These are phyloP conservation scores for Psidium friedrichsthalianum DNA, from an alignment of 345 rosid species.

Conservation along the genomic window DNA sequence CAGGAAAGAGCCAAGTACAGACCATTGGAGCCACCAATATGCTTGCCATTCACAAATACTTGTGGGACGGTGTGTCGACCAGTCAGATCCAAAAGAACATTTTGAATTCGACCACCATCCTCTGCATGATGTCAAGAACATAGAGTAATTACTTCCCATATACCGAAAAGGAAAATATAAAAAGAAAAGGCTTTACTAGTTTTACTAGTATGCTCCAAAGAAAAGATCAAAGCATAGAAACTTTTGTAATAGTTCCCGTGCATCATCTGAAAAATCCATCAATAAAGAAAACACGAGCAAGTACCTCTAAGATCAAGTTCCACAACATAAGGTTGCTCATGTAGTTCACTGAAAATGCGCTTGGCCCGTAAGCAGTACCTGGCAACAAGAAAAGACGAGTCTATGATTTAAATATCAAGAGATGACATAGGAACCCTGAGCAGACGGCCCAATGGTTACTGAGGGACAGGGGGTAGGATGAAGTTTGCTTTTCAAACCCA, in stretches of 20 bases:
- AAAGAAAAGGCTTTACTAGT: not conserved
- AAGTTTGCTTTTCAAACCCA: not conserved
- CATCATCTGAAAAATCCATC: not conserved
- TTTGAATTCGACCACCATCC: slow-evolving; percentile 64
- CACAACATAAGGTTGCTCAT: slow-evolving; percentile 36
- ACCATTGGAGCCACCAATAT: slow-evolving; percentile 92
- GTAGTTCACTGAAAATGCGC: slow-evolving; percentile 40
- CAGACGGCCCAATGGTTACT: not conserved
- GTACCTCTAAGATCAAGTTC: slow-evolving; percentile 79
- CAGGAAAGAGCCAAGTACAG: not conserved
- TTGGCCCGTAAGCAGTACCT: slow-evolving; percentile 55
- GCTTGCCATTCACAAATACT: slow-evolving; percentile 78
- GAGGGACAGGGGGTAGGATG: not conserved
- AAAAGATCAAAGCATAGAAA: not conserved
- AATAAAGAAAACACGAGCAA: not conserved
- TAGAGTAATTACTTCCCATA: not conserved
- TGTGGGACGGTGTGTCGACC: slow-evolving; percentile 86
- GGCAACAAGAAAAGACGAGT: not conserved
- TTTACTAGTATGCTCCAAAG: not conserved
- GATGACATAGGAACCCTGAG: not conserved
- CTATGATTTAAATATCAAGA: not conserved
- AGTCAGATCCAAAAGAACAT: slow-evolving; percentile 56
- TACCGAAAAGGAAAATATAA: not conserved
- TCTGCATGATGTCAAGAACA: slow-evolving; percentile 21
- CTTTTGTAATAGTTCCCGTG: not conserved